phyloP scores from a whole-genome alignment of 1,284 basidiomycete species.

The Mycena citricolor region DNA sequence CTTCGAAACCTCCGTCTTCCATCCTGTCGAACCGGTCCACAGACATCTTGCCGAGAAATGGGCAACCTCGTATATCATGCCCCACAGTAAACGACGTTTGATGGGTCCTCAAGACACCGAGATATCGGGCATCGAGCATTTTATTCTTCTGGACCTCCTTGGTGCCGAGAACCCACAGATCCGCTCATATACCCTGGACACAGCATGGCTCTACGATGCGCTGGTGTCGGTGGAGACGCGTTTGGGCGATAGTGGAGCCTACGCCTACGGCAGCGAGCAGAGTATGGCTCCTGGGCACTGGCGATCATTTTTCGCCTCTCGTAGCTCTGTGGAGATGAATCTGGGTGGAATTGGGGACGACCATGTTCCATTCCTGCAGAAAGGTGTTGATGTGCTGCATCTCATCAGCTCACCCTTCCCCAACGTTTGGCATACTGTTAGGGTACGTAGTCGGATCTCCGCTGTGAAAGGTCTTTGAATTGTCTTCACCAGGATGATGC shows the following conservation, averaged over 20 bases:
- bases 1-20: not conserved
- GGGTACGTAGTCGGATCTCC: constrained; percentile 43
- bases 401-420: constrained; percentile 92
- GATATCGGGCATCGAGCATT: constrained; percentile 81
- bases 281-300: constrained; percentile 45
- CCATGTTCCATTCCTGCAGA: constrained; percentile 85
- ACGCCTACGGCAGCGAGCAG: constrained; percentile 45
- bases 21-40: constrained; percentile 8
- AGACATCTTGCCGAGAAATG: constrained; percentile 88
- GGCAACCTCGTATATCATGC: constrained; percentile 66
- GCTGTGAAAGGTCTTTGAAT: constrained; percentile 8
- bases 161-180: constrained; percentile 75
- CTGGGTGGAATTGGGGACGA: constrained; percentile 86
- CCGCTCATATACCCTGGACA: constrained; percentile 81
- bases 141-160: constrained; percentile 88
- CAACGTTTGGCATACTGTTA: constrained; percentile 84
- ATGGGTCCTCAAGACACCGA: constrained; percentile 55
- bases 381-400: constrained; percentile 89
- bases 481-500: constrained; percentile 73
- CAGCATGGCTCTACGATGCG: constrained; percentile 87
- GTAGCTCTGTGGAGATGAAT: constrained; percentile 40
- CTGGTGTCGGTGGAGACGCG: constrained; percentile 68
- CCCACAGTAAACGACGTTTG: constrained; percentile 61
- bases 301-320: constrained; percentile 63
- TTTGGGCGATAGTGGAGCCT: constrained; percentile 60